Conservation (phyloP, 169 alveolate genomes). For the Eimeria necatrix region DNA sequence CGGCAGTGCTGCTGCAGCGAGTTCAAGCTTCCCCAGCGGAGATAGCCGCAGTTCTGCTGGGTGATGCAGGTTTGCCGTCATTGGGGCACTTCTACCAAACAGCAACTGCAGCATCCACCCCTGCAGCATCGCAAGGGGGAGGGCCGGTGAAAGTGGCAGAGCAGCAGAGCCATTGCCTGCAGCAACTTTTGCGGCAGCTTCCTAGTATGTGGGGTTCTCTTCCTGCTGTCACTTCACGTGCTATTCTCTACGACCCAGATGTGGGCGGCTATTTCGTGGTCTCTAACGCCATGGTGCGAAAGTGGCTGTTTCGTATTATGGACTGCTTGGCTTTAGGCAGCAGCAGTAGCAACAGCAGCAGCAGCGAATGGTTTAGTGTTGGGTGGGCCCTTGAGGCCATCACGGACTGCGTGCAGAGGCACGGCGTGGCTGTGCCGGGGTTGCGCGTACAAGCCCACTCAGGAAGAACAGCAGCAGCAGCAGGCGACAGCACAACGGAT, state of each 20-base stretch:
- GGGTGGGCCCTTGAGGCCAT: constrained; percentile 58
- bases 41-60: constrained; percentile 40
- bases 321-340: constrained; percentile 60
- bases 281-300: constrained; percentile 14
- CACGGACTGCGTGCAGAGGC: constrained; percentile 9
- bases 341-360: constrained; percentile 68
- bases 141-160: neutral
- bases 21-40: constrained; percentile 69
- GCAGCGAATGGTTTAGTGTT: constrained; percentile 46
- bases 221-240: neutral
- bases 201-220: constrained; percentile 45
- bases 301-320: constrained; percentile 17
- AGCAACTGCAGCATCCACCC: constrained; percentile 54
- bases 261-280: constrained; percentile 7
- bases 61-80: constrained; percentile 23
- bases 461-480: constrained; percentile 48
- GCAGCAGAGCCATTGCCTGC: neutral
- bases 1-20: constrained; percentile 62
- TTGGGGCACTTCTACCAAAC: neutral
- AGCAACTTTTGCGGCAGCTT: constrained; percentile 49
- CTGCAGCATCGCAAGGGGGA: neutral
- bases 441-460: constrained; percentile 26
- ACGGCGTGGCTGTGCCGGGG: constrained; percentile 29
- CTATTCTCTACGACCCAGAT: constrained; percentile 4
- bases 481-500: neutral